Percentiles rank a stretch among this genome's conserved stretches.
phyloP scores from a whole-genome alignment of 331 rosid species.

The Arachis monticola region DNA sequence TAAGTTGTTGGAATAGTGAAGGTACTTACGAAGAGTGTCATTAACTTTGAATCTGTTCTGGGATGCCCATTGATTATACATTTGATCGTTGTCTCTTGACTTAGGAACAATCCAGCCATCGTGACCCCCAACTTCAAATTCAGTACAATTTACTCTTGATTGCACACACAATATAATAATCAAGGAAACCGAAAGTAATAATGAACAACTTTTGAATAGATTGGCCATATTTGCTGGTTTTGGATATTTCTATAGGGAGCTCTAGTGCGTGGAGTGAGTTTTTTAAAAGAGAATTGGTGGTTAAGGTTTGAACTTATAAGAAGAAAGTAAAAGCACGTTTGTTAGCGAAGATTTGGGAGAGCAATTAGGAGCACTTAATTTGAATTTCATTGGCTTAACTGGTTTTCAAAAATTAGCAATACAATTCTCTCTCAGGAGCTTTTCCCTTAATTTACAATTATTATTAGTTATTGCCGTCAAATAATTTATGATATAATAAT shows the following conservation, averaged over 20 bases:
- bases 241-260: slow-evolving; percentile 45
- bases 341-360: slow-evolving; percentile 40
- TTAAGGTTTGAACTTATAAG: slow-evolving; percentile 31
- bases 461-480: no score
- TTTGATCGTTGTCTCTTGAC: slow-evolving; percentile 39
- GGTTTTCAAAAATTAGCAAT: no score
- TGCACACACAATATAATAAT: slow-evolving; percentile 34
- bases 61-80: slow-evolving; percentile 83
- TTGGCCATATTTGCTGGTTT: slow-evolving; percentile 30
- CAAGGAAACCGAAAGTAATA: slow-evolving; percentile 22
- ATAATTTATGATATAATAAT: no score
- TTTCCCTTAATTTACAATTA: no score
- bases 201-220: neutral
- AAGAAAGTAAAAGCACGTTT: slow-evolving; percentile 22
- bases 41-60: slow-evolving; percentile 63
- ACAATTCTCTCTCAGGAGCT: no score
- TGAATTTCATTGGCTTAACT: no score
- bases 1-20: no score
- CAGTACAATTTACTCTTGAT: slow-evolving; percentile 29
- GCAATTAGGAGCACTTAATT: slow-evolving; percentile 39
- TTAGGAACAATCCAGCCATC: slow-evolving; percentile 73
- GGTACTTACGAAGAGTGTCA: slow-evolving; percentile 74
- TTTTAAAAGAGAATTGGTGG: neutral
- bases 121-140: slow-evolving; percentile 66
- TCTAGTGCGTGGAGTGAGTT: neutral